A percentile compares a stretch with the other conserved stretches of the same genome.
Conservation (phyloP, 1,284 basidiomycete species). For the Pholiota adiposa region DNA sequence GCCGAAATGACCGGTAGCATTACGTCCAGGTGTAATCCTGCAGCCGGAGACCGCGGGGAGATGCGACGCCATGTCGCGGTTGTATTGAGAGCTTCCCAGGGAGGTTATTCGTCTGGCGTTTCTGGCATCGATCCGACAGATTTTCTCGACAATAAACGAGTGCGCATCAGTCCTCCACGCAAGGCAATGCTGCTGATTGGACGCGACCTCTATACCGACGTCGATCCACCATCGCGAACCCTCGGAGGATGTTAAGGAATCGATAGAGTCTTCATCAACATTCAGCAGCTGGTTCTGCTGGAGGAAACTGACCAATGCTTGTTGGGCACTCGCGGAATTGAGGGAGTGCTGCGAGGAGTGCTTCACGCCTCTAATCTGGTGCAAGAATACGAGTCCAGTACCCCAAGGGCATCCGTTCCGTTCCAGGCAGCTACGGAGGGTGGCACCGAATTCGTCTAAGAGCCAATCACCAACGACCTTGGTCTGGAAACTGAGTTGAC, state of each 20-base stretch:
- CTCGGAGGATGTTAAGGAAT: too few species aligned
- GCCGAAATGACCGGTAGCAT: constrained; percentile 11
- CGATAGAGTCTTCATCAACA: neutral
- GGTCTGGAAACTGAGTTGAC: constrained; percentile 19
- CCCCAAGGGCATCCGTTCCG: constrained; percentile 21
- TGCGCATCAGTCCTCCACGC: constrained; percentile 27
- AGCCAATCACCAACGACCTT: constrained; percentile 17
- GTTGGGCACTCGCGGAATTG: neutral
- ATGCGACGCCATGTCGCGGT: constrained; percentile 26
- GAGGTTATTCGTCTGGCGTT: constrained; percentile 20
- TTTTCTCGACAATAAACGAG: constrained; percentile 8
- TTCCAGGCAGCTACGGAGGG: constrained; percentile 19
- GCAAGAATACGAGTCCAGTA: constrained; percentile 25
- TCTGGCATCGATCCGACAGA: neutral
- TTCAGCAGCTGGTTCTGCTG: neutral
- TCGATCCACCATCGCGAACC: constrained; percentile 23
- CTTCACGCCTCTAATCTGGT: constrained; percentile 31
- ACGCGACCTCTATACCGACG: constrained; percentile 25
- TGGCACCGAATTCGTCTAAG: constrained; percentile 15
- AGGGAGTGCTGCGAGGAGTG: constrained; percentile 19
- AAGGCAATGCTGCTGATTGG: constrained; percentile 18
- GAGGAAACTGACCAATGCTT: constrained; percentile 18
- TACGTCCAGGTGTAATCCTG: constrained; percentile 24
- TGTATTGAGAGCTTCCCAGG: constrained; percentile 24
- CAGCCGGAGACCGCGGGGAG: constrained; percentile 30